Evolutionary conservation across 1,139 yeast species (phyloP).

Genomic region (Yarrowia galli): DNA sequence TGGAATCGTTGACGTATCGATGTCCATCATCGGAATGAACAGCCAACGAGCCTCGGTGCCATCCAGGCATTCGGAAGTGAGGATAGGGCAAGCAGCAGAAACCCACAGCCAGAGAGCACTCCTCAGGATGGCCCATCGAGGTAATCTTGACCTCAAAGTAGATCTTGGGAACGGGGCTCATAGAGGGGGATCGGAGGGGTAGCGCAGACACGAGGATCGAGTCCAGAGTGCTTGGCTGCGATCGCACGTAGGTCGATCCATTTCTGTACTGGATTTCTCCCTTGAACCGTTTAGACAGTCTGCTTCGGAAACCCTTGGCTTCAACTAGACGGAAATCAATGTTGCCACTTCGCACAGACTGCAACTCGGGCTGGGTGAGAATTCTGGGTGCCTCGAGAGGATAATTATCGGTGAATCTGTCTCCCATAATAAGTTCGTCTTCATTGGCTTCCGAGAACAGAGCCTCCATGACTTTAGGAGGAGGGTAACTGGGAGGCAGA

Average conservation of each 20-base stretch:
- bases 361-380: constrained; percentile 40
- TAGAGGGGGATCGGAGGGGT: constrained; percentile 42
- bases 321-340: constrained; percentile 42
- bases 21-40: constrained; percentile 49
- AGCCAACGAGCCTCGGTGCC: constrained; percentile 49
- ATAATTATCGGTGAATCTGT: constrained; percentile 42
- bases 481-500: constrained; percentile 42
- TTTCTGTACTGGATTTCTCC: constrained; percentile 43
- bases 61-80: constrained; percentile 47
- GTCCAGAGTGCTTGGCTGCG: constrained; percentile 43
- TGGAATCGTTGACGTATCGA: constrained; percentile 46
- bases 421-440: constrained; percentile 45
- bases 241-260: constrained; percentile 42
- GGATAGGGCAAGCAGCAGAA: constrained; percentile 48
- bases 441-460: constrained; percentile 44
- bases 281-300: constrained; percentile 42
- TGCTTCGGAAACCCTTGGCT: constrained; percentile 42
- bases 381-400: constrained; percentile 40
- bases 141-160: constrained; percentile 47
- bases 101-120: constrained; percentile 46
- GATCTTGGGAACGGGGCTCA: constrained; percentile 41
- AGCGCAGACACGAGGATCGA: constrained; percentile 44
- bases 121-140: constrained; percentile 43
- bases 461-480: constrained; percentile 42
- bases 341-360: constrained; percentile 37